Base-by-base conservation (phyloP, 176 grass and related monocot species). In the Carex scoparia region DNA sequence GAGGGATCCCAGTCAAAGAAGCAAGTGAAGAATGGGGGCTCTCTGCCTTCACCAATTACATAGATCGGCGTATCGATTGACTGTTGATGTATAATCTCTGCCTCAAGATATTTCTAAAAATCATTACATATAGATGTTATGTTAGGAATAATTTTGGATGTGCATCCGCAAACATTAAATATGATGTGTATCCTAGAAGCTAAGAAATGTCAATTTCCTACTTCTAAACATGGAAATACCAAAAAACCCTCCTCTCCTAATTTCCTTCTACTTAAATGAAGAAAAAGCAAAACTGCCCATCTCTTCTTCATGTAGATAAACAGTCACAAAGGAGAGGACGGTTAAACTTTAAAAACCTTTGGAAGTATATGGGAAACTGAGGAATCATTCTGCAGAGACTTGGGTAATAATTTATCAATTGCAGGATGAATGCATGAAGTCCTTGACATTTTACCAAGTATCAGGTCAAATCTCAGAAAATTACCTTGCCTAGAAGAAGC, bases 1-100 rank as follows among this genome's bases (percentile, higher is more conserved):
- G 92, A 89, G 57, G 40, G 78, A 78, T 98, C 92, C 95, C 95
- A 98, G 31, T 85, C 70, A 82, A 98, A 98, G 84, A 93, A 90
- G 60, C 65, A 88, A 74, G 88, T 94, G 70, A 98, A 98, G 82
- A 98, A 93, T 64, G 67, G 27, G 23, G 95, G 95, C 64, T 98
- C 95, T 30, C 86, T 86, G 71, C 95, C 95, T 98, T 98, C 95
- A 4, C 75, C 81, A 59, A 98, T 13, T 62, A 91, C 60, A 82
- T 87, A 94, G 68, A 90, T 81, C 0, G 91, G 85, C 1, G 85
- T 86, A 51, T 91, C 87, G 3, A 79, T 85, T n/a, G 91, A 89
- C 60, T 65, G 79, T 55, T 87, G 61, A 10, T 59, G 51, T 86
- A 64, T 33, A 87, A 88, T 48, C 32, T 87, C 73, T 56, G 62